Percentiles rank a stretch among this genome's conserved stretches.
phyloP scores from a whole-genome alignment of 1,284 basidiomycete genomes.

The Ganoderma lingzhi region DNA sequence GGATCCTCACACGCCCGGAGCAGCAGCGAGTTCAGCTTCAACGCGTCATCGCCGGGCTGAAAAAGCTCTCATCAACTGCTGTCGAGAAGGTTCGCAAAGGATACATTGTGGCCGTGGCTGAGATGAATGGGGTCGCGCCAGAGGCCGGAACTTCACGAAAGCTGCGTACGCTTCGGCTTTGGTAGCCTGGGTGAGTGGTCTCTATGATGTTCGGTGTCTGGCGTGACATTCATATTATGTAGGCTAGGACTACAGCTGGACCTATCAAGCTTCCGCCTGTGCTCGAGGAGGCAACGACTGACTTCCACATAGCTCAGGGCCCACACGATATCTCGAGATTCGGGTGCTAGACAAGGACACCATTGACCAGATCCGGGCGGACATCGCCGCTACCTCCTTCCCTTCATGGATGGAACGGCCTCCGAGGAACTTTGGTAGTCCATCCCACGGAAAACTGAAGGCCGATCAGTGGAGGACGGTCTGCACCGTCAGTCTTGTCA shows the following conservation, averaged over 20 bases:
- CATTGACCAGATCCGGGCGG: slow-evolving; percentile 36
- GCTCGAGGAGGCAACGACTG: background rate
- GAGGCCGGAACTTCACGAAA: background rate
- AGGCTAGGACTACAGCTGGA: background rate
- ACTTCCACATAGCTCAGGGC: slow-evolving; percentile 1
- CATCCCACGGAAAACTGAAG: slow-evolving; percentile 42
- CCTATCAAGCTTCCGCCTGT: background rate
- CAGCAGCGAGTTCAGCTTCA: background rate
- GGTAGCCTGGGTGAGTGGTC: background rate
- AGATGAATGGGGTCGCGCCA: background rate
- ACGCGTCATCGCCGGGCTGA: background rate
- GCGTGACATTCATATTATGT: background rate
- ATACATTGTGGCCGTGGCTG: background rate
- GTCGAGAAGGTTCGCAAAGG: background rate
- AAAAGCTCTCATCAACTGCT: background rate
- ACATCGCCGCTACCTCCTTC: slow-evolving; percentile 38
- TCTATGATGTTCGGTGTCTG: background rate
- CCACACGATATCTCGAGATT: background rate
- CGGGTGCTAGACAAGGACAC: slow-evolving; percentile 13
- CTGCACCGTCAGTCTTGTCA: slow-evolving; percentile 40
- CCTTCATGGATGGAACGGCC: slow-evolving; percentile 43
- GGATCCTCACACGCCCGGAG: background rate
- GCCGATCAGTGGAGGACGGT: slow-evolving; percentile 48
- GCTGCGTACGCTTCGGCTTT: background rate
- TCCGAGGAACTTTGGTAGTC: slow-evolving; percentile 42